These are phyloP conservation scores for Annona squamosa DNA, from an alignment of 164 flowering plant species.

Conservation along the genomic window DNA sequence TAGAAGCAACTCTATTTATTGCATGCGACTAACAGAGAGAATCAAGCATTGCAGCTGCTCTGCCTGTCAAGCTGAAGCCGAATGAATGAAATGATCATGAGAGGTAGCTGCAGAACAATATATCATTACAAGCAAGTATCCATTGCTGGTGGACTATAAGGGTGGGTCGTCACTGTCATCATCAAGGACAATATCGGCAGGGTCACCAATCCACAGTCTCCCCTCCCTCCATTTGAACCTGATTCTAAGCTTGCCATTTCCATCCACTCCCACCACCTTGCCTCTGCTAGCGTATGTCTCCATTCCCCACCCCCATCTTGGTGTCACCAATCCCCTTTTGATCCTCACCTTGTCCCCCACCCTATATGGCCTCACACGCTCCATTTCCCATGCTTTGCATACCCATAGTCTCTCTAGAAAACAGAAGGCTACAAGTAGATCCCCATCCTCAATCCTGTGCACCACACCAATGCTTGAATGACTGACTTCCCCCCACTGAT, in stretches of 20 bases:
- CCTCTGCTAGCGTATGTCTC: slow-evolving; percentile 94
- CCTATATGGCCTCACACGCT: slow-evolving; percentile 58
- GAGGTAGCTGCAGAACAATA: slow-evolving; percentile 5
- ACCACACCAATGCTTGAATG: slow-evolving; percentile 83
- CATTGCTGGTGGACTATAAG: slow-evolving; percentile 2
- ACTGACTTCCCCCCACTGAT: slow-evolving; percentile 93
- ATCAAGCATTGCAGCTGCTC: slow-evolving; percentile 4
- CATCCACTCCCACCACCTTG: slow-evolving; percentile 83
- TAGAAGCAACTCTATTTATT: neutral
- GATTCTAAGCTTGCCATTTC: slow-evolving; percentile 86
- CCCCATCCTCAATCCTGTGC: slow-evolving; percentile 71
- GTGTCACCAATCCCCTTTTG: slow-evolving; percentile 66
- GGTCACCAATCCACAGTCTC: slow-evolving; percentile 89
- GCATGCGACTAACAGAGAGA: slow-evolving; percentile 1
- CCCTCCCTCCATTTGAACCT: slow-evolving; percentile 93
- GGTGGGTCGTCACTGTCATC: slow-evolving; percentile 18
- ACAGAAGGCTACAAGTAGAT: slow-evolving; percentile 88
- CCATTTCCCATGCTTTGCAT: slow-evolving; percentile 77
- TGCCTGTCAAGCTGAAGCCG: neutral
- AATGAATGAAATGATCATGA: neutral
- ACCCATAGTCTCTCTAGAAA: slow-evolving; percentile 88
- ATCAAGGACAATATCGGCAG: slow-evolving; percentile 86
- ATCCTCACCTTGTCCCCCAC: slow-evolving; percentile 82
- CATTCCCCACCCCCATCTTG: slow-evolving; percentile 99
- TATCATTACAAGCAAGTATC: neutral